Evolutionary conservation across 257 asterid species (phyloP).

Genomic region (Solanum chilense): DNA sequence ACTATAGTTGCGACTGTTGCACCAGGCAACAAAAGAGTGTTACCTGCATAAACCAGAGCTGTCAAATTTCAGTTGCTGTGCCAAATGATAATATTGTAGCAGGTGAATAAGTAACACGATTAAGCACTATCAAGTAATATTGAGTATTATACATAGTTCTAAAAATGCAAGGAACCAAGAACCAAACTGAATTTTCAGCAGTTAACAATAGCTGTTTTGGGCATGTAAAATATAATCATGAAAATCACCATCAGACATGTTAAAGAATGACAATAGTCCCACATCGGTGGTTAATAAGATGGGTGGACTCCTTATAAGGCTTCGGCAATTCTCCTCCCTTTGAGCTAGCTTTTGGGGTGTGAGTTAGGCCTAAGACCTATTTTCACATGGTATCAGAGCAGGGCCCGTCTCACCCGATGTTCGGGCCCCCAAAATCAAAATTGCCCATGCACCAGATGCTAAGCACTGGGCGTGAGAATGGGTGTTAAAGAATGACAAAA

Average conservation of each 20-base stretch:
- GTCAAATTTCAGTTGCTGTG: neutral
- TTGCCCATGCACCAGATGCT: too few species aligned
- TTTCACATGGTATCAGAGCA: too few species aligned
- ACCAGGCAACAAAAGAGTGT: slow-evolving; percentile 66
- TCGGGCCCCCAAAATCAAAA: too few species aligned
- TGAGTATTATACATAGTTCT: neutral
- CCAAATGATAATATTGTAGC: neutral
- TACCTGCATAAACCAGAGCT: slow-evolving; percentile 35
- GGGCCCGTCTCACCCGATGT: too few species aligned
- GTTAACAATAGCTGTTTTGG: neutral
- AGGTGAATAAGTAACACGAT: neutral
- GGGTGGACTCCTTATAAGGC: too few species aligned
- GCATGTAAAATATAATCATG: neutral
- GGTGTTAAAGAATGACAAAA: too few species aligned
- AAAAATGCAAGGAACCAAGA: neutral
- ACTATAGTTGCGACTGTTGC: slow-evolving; percentile 87
- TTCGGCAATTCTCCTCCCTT: too few species aligned
- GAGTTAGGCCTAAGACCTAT: too few species aligned
- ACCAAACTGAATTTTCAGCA: neutral
- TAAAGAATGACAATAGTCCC: too few species aligned
- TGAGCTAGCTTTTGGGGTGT: too few species aligned
- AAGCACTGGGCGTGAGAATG: too few species aligned
- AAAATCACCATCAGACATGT: neutral
- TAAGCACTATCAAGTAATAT: neutral
- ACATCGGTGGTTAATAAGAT: too few species aligned